A percentile compares a stretch with the other conserved stretches of the same genome.
Conservation (phyloP, 495 filamentous ascomycete genomes). For the Neurospora sp. region DNA sequence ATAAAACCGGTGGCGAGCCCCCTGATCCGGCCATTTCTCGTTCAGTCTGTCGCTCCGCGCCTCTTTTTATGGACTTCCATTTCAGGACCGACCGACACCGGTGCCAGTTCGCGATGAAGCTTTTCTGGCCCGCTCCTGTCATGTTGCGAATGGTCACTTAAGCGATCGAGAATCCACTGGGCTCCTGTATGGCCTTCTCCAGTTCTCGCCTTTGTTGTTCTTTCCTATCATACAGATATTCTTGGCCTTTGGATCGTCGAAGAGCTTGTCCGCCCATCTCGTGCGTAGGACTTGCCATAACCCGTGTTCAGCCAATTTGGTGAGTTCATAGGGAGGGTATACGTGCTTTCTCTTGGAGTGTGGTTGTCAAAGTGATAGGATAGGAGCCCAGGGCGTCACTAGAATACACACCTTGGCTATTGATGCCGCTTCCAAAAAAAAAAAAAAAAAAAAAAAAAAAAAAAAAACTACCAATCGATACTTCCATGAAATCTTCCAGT, state of each 20-base stretch:
- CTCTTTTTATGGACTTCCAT: neutral
- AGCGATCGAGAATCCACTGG: neutral
- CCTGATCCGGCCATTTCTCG: neutral
- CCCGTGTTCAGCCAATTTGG: conserved; percentile 58
- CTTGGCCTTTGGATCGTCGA: conserved; percentile 62
- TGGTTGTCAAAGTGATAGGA: conserved; percentile 61
- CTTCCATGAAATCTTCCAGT: conserved; percentile 71
- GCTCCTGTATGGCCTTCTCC: neutral
- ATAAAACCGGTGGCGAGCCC: conserved; percentile 61
- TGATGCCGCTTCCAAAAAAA: neutral
- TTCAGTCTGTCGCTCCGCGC: neutral
- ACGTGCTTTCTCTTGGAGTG: conserved; percentile 30
- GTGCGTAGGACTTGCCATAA: conserved; percentile 71
- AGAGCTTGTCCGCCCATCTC: conserved; percentile 68
- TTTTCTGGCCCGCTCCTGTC: neutral
- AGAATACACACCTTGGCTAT: conserved; percentile 57
- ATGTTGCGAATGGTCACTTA: neutral
- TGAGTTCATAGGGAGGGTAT: conserved; percentile 71
- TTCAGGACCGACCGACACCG: neutral
- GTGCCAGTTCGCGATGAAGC: neutral
- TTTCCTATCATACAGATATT: conserved; percentile 50
- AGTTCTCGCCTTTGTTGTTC: conserved; percentile 66
- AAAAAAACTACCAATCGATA: conserved; percentile 46
- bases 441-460: neutral
- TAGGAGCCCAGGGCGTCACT: conserved; percentile 51